phyloP scores from a whole-genome alignment of 169 alveolate species.

The Cryptosporidium parvum region DNA sequence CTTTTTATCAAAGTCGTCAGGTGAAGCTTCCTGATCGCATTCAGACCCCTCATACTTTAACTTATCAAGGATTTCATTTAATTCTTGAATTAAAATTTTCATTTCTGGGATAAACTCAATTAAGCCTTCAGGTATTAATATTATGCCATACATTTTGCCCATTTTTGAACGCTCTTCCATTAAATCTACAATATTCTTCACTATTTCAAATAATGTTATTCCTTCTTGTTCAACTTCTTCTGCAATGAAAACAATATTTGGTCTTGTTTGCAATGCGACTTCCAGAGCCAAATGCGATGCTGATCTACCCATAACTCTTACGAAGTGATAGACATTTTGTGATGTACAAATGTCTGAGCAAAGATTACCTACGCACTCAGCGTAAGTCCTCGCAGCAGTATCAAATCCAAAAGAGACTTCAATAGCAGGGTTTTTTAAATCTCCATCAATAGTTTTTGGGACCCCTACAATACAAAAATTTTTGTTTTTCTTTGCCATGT shows the following conservation, averaged over 20 bases:
- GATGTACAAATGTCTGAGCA: constrained; percentile 92
- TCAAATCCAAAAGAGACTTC: constrained; percentile 98
- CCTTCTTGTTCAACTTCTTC: constrained; percentile 93
- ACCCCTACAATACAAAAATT: constrained; percentile 92
- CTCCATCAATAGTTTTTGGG: constrained; percentile 99
- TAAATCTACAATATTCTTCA: constrained; percentile 89
- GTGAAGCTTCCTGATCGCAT: not conserved
- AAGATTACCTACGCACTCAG: constrained; percentile 94
- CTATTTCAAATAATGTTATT: constrained; percentile 88
- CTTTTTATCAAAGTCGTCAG: constrained; percentile 58
- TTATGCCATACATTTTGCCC: constrained; percentile 95
- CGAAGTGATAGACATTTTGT: constrained; percentile 94
- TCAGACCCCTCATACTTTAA: constrained; percentile 14
- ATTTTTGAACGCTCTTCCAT: constrained; percentile 89
- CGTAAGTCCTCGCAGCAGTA: constrained; percentile 97
- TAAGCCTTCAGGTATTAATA: constrained; percentile 97
- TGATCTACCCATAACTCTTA: constrained; percentile 98
- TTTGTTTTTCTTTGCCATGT: constrained; percentile 86
- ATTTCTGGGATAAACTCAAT: constrained; percentile 97
- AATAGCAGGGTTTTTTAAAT: constrained; percentile 93
- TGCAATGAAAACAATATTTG: constrained; percentile 93
- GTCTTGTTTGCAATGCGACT: constrained; percentile 95
- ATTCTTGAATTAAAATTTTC: constrained; percentile 90
- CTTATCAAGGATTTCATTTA: constrained; percentile 91
- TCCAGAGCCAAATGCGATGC: constrained; percentile 98